A percentile compares a stretch with the other conserved stretches of the same genome.
These are phyloP conservation scores for Metschnikowia kunwiensis DNA, from an alignment of 805 yeast species.

Conservation along the genomic window DNA sequence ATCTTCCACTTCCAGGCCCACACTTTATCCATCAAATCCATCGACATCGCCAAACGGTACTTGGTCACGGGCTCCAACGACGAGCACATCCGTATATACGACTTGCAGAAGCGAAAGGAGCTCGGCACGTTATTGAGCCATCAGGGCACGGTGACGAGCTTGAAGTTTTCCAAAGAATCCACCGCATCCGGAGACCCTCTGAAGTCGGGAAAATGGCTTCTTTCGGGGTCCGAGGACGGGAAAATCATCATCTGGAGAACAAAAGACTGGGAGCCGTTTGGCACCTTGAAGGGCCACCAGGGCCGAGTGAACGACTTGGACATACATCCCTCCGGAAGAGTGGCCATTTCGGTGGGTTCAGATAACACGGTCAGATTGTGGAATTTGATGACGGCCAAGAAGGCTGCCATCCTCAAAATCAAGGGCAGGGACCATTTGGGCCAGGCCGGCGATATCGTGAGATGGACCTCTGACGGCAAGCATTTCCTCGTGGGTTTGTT, in stretches of 20 bases:
- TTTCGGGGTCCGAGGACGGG: conserved; percentile 90
- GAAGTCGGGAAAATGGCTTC: conserved; percentile 78
- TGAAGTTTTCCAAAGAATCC: conserved; percentile 63
- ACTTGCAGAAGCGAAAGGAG: conserved; percentile 89
- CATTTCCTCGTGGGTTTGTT: conserved; percentile 73
- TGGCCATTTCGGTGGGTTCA: conserved; percentile 84
- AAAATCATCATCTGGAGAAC: conserved; percentile 89
- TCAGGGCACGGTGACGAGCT: conserved; percentile 78
- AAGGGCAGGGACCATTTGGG: conserved; percentile 65
- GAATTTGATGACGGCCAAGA: conserved; percentile 95
- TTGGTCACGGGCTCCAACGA: conserved; percentile 93
- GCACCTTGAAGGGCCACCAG: conserved; percentile 83
- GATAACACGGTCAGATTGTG: conserved; percentile 85
- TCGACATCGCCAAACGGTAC: conserved; percentile 80
- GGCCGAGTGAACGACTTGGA: conserved; percentile 81
- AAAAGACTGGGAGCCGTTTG: conserved; percentile 93
- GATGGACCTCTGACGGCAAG: conserved; percentile 68
- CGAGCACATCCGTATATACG: conserved; percentile 92
- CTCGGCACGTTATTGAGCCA: conserved; percentile 87
- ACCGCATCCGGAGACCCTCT: conserved; percentile 17
- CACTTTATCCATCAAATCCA: conserved; percentile 77
- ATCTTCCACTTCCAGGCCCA: conserved; percentile 96
- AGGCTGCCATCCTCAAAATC: conserved; percentile 79
- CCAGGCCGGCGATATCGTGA: conserved; percentile 60
- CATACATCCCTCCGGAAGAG: conserved; percentile 85